These are phyloP conservation scores for Verticillium dahliae DNA, from an alignment of 2,329 filamentous ascomycete species.

Conservation along the genomic window DNA sequence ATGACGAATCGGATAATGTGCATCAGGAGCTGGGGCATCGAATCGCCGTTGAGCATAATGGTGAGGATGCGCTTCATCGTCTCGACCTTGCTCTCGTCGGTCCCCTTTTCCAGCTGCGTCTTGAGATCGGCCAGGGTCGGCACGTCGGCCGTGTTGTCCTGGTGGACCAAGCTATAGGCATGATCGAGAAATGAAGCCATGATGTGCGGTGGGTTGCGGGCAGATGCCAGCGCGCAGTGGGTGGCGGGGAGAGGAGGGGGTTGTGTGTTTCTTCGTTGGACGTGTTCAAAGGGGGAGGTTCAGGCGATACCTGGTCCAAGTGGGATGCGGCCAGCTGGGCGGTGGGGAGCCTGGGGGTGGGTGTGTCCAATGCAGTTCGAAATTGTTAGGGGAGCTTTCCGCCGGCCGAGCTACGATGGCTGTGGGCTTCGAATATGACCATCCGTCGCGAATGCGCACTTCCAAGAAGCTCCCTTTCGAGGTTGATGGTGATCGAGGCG, in stretches of 20 bases:
- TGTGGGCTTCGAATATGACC: not conserved
- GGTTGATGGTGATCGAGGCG: not conserved
- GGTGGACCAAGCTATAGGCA: slow-evolving; percentile 92
- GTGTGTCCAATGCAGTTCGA: slow-evolving; percentile 12
- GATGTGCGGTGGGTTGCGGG: slow-evolving; percentile 31
- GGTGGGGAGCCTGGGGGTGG: slow-evolving; percentile 14
- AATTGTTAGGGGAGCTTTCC: slow-evolving; percentile 4
- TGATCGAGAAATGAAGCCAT: slow-evolving; percentile 96
- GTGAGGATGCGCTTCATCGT: slow-evolving; percentile 96
- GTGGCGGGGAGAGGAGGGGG: not conserved
- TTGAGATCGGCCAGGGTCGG: slow-evolving; percentile 87
- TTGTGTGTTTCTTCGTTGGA: slow-evolving; percentile 5
- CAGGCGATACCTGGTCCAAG: slow-evolving; percentile 9
- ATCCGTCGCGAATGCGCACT: slow-evolving; percentile 7
- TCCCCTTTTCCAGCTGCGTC: slow-evolving; percentile 89
- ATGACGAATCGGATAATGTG: slow-evolving; percentile 99
- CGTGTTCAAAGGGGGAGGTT: slow-evolving; percentile 13
- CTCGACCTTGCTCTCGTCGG: slow-evolving; percentile 85
- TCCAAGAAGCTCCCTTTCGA: slow-evolving; percentile 1
- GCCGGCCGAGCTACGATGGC: not conserved
- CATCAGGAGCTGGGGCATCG: slow-evolving; percentile 94
- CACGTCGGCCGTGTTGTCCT: slow-evolving; percentile 93
- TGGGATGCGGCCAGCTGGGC: slow-evolving; percentile 15
- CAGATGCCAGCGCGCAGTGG: slow-evolving; percentile 11
- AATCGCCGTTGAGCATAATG: slow-evolving; percentile 96